These are phyloP conservation scores for Sideroxylon spinosum DNA, from an alignment of 179 eudicot genomes.

Conservation along the genomic window DNA sequence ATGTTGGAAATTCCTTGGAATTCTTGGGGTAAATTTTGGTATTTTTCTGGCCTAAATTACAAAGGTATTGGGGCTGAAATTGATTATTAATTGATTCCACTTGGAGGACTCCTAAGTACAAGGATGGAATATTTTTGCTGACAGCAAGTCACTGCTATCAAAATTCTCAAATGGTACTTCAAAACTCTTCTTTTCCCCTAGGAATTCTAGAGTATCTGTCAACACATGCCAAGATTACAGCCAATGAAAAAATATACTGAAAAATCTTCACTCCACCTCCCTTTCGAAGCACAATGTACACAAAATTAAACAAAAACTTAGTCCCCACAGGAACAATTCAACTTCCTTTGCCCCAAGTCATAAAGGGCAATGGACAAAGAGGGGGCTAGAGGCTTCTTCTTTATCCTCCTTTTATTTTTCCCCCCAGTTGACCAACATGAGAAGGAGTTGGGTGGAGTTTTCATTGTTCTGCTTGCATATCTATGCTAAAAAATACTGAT, in stretches of 20 bases:
- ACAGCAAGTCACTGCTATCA: neutral
- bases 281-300: neutral
- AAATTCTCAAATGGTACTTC: neutral
- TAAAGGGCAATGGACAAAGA: neutral
- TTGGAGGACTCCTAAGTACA: neutral
- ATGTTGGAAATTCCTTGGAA: neutral
- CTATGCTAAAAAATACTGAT: neutral
- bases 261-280: neutral
- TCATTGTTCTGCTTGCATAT: neutral
- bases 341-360: neutral
- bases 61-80: neutral
- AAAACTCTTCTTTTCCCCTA: neutral
- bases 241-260: neutral
- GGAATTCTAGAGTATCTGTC: conserved; percentile 2
- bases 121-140: neutral
- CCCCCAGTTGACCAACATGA: neutral
- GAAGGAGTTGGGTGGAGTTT: neutral
- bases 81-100: neutral
- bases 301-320: neutral
- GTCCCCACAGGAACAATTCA: neutral
- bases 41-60: neutral
- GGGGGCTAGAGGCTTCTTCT: neutral
- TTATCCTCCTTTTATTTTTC: neutral
- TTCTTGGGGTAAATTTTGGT: neutral
- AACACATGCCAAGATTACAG: neutral